Evolutionary conservation across 345 rosid genomes (phyloP), one percentile per base, ranked within the genome.

Genomic region (Eucalyptus sideroxylon): DNA sequence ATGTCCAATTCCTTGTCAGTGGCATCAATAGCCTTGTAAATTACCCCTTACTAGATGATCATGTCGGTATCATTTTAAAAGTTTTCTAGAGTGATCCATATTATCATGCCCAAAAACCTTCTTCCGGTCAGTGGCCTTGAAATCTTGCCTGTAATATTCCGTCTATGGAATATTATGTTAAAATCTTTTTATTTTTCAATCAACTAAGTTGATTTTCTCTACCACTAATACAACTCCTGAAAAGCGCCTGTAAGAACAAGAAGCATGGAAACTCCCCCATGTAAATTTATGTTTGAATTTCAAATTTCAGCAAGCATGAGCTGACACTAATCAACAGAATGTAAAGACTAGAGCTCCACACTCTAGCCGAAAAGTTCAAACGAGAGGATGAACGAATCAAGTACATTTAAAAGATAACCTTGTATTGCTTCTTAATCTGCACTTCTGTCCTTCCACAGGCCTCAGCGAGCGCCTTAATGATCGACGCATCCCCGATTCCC

Each of bases 381-480:
- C 26, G 26, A 72, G 44, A 72, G 82, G 44, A 72, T 17, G 45
- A 34, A 72, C 42, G 19, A 60, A 87, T 7, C n/a, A 69, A 72
- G 77, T 59, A 56, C 34, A 27, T 16, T 47, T 45, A 59, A 56
- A 69, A 34, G 37, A 80, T 85, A 87, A 97, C 99, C 96, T 95
- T 92, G 92, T 95, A 93, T 88, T 92, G 96, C 91, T 92, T 93
- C 93, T 93, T 95, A 90, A 98, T 95, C 86, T 95, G 94, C 50
- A 91, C 89, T 90, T 96, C 98, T 11, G 96, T 96, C 91, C 97
- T 95, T 91, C 99, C 99, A 92, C 91, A 98, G 50, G 99, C 98
- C 93, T 96, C 97, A 0, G 98, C 93, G 8, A 98, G 95, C 2
- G 98, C 99, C 90, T 96, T 96, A 40, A 96, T 94, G 89, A 98